Conservation (phyloP, 2,329 filamentous ascomycete genomes). For the Chrysosphaeria jannelii region DNA sequence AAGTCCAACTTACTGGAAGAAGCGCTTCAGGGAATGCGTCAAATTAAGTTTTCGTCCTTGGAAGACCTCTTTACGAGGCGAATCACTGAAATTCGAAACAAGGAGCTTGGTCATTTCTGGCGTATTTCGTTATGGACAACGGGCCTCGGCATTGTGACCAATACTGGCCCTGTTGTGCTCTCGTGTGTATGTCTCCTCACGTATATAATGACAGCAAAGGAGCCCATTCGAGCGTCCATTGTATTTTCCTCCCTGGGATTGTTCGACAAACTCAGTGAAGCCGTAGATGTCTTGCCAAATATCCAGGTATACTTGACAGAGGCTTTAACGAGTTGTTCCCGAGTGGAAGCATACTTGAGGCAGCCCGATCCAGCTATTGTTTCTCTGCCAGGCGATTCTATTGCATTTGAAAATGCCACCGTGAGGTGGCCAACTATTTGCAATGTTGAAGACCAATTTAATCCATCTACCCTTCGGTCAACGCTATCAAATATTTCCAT, state of each 20-base stretch:
- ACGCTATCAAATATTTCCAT: conserved; percentile 9
- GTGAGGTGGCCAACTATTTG: conserved; percentile 11
- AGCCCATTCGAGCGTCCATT: conserved; percentile 9
- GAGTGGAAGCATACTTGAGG: conserved; percentile 9
- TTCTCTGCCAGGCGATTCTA: no score
- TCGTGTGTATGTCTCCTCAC: conserved; percentile 8
- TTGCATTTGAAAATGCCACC: conserved; percentile 8
- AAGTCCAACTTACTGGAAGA: conserved; percentile 10
- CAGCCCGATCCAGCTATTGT: conserved; percentile 8
- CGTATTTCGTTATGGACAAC: conserved; percentile 8
- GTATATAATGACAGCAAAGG: conserved; percentile 8
- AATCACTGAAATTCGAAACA: conserved; percentile 9
- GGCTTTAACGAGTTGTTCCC: conserved; percentile 10
- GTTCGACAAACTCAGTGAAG: conserved; percentile 10
- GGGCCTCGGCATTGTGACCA: conserved; percentile 8
- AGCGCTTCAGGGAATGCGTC: conserved; percentile 10
- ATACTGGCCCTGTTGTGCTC: conserved; percentile 8
- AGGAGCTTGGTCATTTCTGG: conserved; percentile 10
- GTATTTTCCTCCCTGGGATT: conserved; percentile 10
- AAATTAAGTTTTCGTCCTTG: conserved; percentile 11
- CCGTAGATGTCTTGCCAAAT: conserved; percentile 8
- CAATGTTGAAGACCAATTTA: conserved; percentile 8
- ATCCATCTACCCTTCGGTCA: no score
- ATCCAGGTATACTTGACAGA: conserved; percentile 10
- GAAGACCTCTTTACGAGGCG: conserved; percentile 10